Conservation (phyloP, 352 stramenopile genomes). For the Peronospora destructor region DNA sequence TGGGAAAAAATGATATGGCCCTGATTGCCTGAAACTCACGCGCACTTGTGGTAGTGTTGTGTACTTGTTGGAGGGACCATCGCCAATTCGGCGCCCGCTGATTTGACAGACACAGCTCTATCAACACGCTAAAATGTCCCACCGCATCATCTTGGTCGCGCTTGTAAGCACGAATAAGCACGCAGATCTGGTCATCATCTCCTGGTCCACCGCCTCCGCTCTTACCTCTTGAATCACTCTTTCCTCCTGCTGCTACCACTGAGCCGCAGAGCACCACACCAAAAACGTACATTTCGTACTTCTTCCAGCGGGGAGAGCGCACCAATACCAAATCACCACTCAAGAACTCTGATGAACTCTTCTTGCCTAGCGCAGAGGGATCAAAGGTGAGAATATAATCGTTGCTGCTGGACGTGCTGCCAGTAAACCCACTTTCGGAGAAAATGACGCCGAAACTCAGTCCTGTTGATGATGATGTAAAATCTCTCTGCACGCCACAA, state of each 20-base stretch:
- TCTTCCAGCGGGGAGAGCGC: constrained; percentile 55
- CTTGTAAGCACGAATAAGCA: constrained; percentile 43
- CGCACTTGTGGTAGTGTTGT: constrained; percentile 69
- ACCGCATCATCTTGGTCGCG: constrained; percentile 17
- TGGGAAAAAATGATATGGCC: constrained; percentile 45
- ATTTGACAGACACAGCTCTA: constrained; percentile 67
- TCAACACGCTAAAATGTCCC: constrained; percentile 41
- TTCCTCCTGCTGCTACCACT: constrained; percentile 39
- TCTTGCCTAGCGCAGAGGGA: constrained; percentile 16
- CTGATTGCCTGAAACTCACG: constrained; percentile 79
- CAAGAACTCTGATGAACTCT: constrained; percentile 35
- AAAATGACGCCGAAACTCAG: constrained; percentile 57
- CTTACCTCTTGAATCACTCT: constrained; percentile 7
- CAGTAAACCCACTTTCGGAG: constrained; percentile 63
- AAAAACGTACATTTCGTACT: constrained; percentile 47
- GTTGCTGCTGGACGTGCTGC: constrained; percentile 28
- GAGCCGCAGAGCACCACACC: constrained; percentile 69
- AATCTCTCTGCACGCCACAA: constrained; percentile 24
- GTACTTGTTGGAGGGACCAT: constrained; percentile 59
- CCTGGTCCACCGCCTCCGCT: constrained; percentile 5
- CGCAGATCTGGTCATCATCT: constrained; percentile 49
- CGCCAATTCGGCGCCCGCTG: constrained; percentile 44
- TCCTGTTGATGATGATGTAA: constrained; percentile 15
- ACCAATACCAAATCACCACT: constrained; percentile 58
- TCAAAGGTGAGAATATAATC: constrained; percentile 68